Evolutionary conservation across 1,284 basidiomycete genomes (phyloP), one percentile per base, ranked within the genome.

Genomic region (Albatrellus sp.): DNA sequence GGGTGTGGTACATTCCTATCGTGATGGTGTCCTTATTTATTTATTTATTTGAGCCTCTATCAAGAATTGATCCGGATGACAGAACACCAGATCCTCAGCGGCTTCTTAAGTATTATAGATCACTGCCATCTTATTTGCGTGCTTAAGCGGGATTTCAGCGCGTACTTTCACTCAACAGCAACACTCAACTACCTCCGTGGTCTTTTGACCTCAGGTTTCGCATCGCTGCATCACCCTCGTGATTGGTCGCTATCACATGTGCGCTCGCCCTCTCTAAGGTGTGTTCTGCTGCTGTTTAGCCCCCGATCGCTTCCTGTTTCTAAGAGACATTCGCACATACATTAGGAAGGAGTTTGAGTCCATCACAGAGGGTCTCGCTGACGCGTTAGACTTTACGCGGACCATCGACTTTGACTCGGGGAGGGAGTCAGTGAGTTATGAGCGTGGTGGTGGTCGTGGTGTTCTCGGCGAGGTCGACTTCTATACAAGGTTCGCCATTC

Each of bases 231-330:
- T 61, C 86, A 94, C 54, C 94, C 94, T 0, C 76, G 86, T 33
- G 80, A 87, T 57, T 97, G 94, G 90, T 92, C 90, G 2, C 77
- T 98, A 54, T 75, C 76, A 10, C 92, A 98, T 60, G 94, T 98
- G 24, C 81, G 92, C 39, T 88, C 82, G 0, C 77, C 79, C 1
- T 73, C 79, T 17, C 69, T 94, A 19, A 73, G 80, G 77, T 79
- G 45, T 13, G 66, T 58, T 9, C 37, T 4, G 13, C 46, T 52
- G 13, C 45, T 51, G 16, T 8, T 11, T 17, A 13, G 17, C n/a
- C 30, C 13, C 19, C 16, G n/a, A 13, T 34, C 5, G 14, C 40
- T 33, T 24, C 34, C 34, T 35, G 34, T 3, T 35, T 35, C 34
- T 35, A n/a, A 5, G 13, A 46, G 2, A 11, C 16, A 14, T 48